These are phyloP conservation scores for Dothideomycetidae sp. DNA, from an alignment of 2,329 filamentous ascomycete species.

Conservation along the genomic window DNA sequence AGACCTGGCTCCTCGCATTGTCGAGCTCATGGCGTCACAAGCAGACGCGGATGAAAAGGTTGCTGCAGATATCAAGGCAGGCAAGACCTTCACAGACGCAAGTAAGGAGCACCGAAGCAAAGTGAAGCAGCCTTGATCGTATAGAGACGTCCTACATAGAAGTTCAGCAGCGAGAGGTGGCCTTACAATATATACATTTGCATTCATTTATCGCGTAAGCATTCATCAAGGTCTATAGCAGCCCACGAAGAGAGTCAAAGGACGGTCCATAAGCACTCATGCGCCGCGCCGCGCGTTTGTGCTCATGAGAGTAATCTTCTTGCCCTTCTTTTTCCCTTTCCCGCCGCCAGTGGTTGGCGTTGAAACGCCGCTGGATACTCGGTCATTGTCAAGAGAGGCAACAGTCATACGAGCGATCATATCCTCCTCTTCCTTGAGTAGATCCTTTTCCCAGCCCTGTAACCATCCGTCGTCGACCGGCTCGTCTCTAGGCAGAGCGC, in stretches of 20 bases:
- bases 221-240: too few relatives aligned
- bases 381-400: constrained; percentile 15
- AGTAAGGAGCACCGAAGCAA: constrained; percentile 16
- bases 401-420: constrained; percentile 36
- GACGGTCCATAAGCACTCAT: too few relatives aligned
- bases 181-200: too few relatives aligned
- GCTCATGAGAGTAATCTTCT: constrained; percentile 56
- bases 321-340: constrained; percentile 49
- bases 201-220: too few relatives aligned
- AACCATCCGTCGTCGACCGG: constrained; percentile 70
- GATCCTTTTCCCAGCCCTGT: constrained; percentile 65
- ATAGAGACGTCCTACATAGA: too few relatives aligned
- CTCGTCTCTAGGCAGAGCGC: constrained; percentile 27
- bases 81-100: constrained; percentile 15
- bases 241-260: too few relatives aligned
- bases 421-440: constrained; percentile 51
- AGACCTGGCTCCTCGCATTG: constrained; percentile 15
- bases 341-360: constrained; percentile 18
- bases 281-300: constrained; percentile 47
- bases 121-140: constrained; percentile 3
- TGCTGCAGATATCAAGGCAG: constrained; percentile 17
- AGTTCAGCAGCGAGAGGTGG: too few relatives aligned
- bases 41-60: constrained; percentile 21
- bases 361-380: constrained; percentile 19
- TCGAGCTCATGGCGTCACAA: constrained; percentile 20